phyloP scores from a whole-genome alignment of 495 filamentous ascomycete genomes.

The Penicillium ochrochloron region DNA sequence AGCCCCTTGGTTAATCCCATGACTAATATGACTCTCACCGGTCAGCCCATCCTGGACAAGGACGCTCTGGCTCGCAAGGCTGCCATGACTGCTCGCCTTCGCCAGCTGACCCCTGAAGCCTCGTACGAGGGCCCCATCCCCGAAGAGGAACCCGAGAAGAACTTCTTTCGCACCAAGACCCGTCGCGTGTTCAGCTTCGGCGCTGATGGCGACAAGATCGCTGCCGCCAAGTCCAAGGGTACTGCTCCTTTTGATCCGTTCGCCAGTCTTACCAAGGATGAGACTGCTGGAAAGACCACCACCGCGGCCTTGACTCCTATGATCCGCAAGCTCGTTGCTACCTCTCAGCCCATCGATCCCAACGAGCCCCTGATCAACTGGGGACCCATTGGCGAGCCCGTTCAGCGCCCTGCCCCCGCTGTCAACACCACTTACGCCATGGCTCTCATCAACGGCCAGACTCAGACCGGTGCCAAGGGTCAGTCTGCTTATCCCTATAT shows the following conservation, averaged over 20 bases:
- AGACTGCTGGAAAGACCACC: too few relatives aligned
- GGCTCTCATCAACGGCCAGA: neutral
- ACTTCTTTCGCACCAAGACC: constrained; percentile 4
- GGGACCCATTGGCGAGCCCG: constrained; percentile 16
- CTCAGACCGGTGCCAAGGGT: too few relatives aligned
- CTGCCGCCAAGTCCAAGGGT: too few relatives aligned
- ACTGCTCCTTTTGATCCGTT: neutral
- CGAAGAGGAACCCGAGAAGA: neutral
- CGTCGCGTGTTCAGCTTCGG: neutral
- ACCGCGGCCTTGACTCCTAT: neutral
- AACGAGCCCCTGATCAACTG: constrained; percentile 6
- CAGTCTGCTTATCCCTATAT: neutral
- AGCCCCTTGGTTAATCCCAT: neutral
- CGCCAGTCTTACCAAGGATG: neutral
- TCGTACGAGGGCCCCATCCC: too few relatives aligned
- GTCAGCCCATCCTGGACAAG: constrained; percentile 1
- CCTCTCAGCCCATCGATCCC: constrained; percentile 2
- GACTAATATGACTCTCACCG: neutral
- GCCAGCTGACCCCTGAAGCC: neutral
- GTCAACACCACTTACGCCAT: neutral
- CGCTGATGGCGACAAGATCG: neutral
- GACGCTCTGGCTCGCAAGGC: neutral
- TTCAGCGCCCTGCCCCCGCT: neutral
- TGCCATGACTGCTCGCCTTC: neutral
- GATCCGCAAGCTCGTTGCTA: neutral